Conservation (phyloP, 176 grass and related monocot genomes). For the Elymus sibiricus region DNA sequence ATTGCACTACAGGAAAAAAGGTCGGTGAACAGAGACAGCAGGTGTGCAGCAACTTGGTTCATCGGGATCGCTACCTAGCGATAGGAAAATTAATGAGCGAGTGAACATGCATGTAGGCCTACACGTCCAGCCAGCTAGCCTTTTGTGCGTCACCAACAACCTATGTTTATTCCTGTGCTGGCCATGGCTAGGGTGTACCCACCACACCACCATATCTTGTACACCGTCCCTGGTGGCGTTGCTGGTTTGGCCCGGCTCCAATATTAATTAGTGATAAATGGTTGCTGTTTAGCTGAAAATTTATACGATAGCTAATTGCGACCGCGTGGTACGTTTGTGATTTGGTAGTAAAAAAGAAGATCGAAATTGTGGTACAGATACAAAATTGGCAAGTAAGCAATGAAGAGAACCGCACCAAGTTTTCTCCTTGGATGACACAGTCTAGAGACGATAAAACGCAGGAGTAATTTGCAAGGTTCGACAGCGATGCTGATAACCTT, state of each 20-base stretch:
- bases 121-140: background rate
- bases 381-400: background rate
- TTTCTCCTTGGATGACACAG: background rate
- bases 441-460: background rate
- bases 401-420: background rate
- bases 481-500: background rate
- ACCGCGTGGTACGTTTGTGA: background rate
- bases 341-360: background rate
- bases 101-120: background rate
- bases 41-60: background rate
- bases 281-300: background rate
- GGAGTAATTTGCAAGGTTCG: background rate
- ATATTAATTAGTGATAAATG: background rate
- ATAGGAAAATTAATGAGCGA: background rate
- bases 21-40: background rate
- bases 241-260: background rate
- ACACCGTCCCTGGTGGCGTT: background rate
- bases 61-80: background rate
- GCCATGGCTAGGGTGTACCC: background rate
- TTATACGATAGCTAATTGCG: background rate
- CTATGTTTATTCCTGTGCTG: constrained; percentile 3
- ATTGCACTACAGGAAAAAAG: background rate
- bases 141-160: background rate
- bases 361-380: background rate
- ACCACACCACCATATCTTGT: constrained; percentile 2